Evolutionary conservation across 257 asterid species (phyloP), one percentile per base, ranked within the genome.

Genomic region (Nemophila menziesii): DNA sequence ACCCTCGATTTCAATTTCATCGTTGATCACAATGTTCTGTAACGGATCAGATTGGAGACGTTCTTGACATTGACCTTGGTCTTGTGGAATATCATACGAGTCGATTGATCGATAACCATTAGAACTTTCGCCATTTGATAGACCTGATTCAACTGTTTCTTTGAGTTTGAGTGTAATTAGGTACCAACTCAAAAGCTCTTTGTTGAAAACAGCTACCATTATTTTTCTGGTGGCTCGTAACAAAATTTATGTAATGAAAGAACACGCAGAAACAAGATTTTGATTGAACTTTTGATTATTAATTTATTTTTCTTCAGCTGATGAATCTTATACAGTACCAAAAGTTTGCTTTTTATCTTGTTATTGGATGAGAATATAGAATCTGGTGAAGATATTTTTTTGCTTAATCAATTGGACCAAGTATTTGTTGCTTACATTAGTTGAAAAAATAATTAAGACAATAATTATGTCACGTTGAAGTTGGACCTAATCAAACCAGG

Each of bases 191-290:
- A 86, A 56, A 16, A 82, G 80, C 57, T 86, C 86, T 58, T 82
- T 86, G 83, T 79, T 79, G 83, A 79, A 82, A 4, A 82, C 87
- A 34, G 85, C 92, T 42, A 82, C 97, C 97, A 86, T 85, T n/a
- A n/a, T n/a, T n/a, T n/a, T n/a, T n/a, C n/a, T n/a, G n/a, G n/a
- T n/a, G n/a, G n/a, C n/a, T n/a, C n/a, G n/a, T n/a, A n/a, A n/a
- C n/a, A n/a, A n/a, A n/a, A n/a, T n/a, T n/a, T n/a, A n/a, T n/a
- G n/a, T n/a, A n/a, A n/a, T n/a, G n/a, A n/a, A n/a, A n/a, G n/a
- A n/a, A n/a, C n/a, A n/a, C n/a, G n/a, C n/a, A n/a, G n/a, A n/a
- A n/a, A n/a, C n/a, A n/a, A n/a, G n/a, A n/a, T n/a, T n/a, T n/a
- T n/a, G n/a, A n/a, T n/a, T n/a, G n/a, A n/a, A n/a, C n/a, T 63